Evolutionary conservation across 192 early-diverging fungal species (phyloP).

Genomic region (Gryganskiella cystojenkinii): DNA sequence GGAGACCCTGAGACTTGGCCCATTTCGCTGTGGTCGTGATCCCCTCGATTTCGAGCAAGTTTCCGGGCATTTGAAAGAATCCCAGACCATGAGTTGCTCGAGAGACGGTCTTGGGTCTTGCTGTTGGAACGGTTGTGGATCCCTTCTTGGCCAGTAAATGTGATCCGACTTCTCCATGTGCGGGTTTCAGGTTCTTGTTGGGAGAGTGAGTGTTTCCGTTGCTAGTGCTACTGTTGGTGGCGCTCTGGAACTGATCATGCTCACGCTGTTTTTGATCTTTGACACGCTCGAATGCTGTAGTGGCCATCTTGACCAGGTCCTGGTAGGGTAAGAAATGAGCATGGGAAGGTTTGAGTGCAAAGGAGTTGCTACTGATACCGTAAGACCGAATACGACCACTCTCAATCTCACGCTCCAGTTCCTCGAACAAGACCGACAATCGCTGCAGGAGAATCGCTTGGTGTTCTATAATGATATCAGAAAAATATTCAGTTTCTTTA

Average conservation of each 20-base stretch:
- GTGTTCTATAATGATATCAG: conserved; percentile 15
- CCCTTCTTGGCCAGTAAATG: neutral
- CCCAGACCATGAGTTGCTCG: conserved; percentile 37
- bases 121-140: neutral
- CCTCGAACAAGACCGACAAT: conserved; percentile 37
- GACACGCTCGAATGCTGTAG: conserved; percentile 32
- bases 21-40: conserved; percentile 50
- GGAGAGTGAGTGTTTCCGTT: neutral
- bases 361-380: conserved; percentile 54
- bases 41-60: conserved; percentile 49
- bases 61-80: conserved; percentile 51
- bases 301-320: conserved; percentile 42
- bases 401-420: conserved; percentile 49
- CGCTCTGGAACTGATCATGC: conserved; percentile 6
- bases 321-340: conserved; percentile 53
- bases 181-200: neutral
- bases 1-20: conserved; percentile 49
- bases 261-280: conserved; percentile 14
- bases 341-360: conserved; percentile 44
- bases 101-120: neutral
- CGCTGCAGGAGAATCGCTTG: conserved; percentile 43
- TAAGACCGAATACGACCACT: conserved; percentile 50
- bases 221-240: conserved; percentile 1
- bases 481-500: neutral
- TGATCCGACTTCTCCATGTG: too few species aligned